phyloP scores from a whole-genome alignment of 2,329 filamentous ascomycete species.

The Aspergillus amoenus region DNA sequence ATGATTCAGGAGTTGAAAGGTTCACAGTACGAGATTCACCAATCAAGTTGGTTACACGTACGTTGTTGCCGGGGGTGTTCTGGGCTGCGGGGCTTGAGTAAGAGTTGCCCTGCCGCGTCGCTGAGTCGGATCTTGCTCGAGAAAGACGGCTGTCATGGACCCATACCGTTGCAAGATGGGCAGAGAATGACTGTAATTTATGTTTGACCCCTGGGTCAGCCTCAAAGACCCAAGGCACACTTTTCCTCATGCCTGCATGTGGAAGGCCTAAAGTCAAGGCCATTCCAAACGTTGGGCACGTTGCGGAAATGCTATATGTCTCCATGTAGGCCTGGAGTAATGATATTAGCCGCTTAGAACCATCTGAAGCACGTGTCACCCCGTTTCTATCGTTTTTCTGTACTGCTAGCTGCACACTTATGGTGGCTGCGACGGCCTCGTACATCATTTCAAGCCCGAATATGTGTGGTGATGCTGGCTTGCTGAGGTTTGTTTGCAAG shows the following conservation, averaged over 20 bases:
- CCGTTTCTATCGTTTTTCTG: slow-evolving; percentile 24
- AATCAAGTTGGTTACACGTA: slow-evolving; percentile 6
- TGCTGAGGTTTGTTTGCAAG: slow-evolving; percentile 24
- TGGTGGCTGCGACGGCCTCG: slow-evolving; percentile 25
- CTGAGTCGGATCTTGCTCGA: not conserved
- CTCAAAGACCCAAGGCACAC: slow-evolving; percentile 16
- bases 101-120: slow-evolving; percentile 8
- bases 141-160: slow-evolving; percentile 10
- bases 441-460: slow-evolving; percentile 37
- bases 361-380: slow-evolving; percentile 31
- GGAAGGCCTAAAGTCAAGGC: slow-evolving; percentile 37
- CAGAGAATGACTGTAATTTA: slow-evolving; percentile 28
- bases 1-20: slow-evolving; percentile 20
- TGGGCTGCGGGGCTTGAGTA: not conserved
- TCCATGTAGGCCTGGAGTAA: slow-evolving; percentile 42
- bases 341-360: slow-evolving; percentile 35
- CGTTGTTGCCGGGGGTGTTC: not conserved
- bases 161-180: slow-evolving; percentile 33
- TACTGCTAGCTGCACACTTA: slow-evolving; percentile 27
- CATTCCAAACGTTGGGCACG: slow-evolving; percentile 43
- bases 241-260: slow-evolving; percentile 3
- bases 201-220: slow-evolving; percentile 27
- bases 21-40: slow-evolving; percentile 10
- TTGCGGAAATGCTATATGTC: slow-evolving; percentile 41
- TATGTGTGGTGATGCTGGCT: slow-evolving; percentile 31